Conservation (phyloP, 441 rosid genomes). For the Melastoma candidum region DNA sequence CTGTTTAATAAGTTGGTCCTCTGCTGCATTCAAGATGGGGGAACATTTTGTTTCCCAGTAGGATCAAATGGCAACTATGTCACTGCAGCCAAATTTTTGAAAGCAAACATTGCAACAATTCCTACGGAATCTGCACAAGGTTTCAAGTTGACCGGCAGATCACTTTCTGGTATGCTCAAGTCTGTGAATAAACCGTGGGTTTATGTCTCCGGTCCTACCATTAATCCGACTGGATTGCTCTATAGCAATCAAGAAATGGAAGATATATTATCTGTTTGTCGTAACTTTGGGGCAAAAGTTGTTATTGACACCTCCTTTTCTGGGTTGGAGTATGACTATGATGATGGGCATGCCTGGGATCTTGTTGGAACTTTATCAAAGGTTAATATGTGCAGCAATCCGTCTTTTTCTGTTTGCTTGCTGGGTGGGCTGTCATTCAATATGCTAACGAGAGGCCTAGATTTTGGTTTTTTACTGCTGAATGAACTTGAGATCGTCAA, state of each 20-base stretch:
- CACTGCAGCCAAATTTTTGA: constrained; percentile 69
- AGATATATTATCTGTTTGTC: constrained; percentile 47
- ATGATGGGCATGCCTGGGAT: constrained; percentile 59
- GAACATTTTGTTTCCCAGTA: constrained; percentile 79
- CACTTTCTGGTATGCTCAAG: constrained; percentile 34
- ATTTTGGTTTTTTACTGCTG: constrained; percentile 58
- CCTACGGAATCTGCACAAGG: constrained; percentile 48
- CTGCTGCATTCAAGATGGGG: constrained; percentile 78
- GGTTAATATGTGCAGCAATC: constrained; percentile 32
- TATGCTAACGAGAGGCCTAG: constrained; percentile 65
- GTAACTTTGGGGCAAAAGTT: constrained; percentile 69
- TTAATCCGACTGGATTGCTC: constrained; percentile 72
- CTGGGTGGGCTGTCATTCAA: constrained; percentile 75
- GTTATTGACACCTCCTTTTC: constrained; percentile 83
- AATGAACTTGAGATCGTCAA: constrained; percentile 41
- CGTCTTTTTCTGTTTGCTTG: constrained; percentile 49
- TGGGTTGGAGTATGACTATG: constrained; percentile 58
- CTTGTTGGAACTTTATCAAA: constrained; percentile 37
- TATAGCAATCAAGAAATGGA: constrained; percentile 70
- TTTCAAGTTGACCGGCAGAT: constrained; percentile 56
- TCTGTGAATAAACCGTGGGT: constrained; percentile 75
- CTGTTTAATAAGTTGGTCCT: constrained; percentile 67
- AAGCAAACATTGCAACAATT: constrained; percentile 46
- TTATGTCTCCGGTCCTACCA: constrained; percentile 82
- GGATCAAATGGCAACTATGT: constrained; percentile 80